Conservation (phyloP, 2,329 filamentous ascomycete species). For the Paracamarosporium sp. region DNA sequence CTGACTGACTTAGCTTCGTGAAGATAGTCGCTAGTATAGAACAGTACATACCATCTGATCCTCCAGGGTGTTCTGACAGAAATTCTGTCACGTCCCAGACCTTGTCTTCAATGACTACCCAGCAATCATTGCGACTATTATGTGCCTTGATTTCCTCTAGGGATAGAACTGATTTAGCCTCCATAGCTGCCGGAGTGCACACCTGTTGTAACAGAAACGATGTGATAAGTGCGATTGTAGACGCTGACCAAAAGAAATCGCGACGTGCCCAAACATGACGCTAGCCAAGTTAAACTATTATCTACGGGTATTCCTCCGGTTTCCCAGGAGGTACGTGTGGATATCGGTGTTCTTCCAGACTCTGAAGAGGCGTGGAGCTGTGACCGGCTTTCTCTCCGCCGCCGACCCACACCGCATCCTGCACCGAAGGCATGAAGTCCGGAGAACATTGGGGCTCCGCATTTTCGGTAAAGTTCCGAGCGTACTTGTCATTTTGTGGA, state of each 20-base stretch:
- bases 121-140: conserved; percentile 45
- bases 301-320: background rate
- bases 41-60: conserved; percentile 40
- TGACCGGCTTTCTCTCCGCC: background rate
- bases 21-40: background rate
- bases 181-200: background rate
- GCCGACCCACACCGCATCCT: background rate
- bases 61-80: conserved; percentile 64
- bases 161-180: conserved; percentile 3
- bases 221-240: background rate
- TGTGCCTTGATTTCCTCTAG: conserved; percentile 23
- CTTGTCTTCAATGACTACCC: conserved; percentile 70
- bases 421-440: background rate
- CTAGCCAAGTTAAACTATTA: background rate
- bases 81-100: conserved; percentile 72
- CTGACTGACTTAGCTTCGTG: background rate
- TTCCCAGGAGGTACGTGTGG: background rate
- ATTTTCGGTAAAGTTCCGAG: background rate
- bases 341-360: background rate
- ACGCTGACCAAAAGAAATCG: background rate
- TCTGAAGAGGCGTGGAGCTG: background rate
- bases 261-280: background rate
- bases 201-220: background rate
- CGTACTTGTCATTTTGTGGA: background rate
- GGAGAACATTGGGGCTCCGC: background rate